These are phyloP conservation scores for Biscogniauxia mediterranea DNA, from an alignment of 2,329 filamentous ascomycete species.

Conservation along the genomic window DNA sequence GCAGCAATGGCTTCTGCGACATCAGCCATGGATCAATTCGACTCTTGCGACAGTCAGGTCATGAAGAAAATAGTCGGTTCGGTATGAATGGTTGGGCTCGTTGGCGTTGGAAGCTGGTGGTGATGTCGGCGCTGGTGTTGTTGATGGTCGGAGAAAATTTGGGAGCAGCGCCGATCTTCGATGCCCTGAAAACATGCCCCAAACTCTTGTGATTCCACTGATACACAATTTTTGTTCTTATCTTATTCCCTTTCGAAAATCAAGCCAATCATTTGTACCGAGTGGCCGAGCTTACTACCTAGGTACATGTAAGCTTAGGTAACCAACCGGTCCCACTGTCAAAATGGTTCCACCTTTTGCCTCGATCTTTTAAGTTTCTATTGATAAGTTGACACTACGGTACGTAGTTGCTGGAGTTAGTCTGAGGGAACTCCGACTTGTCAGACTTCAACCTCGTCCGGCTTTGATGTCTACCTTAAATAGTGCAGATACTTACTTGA, in stretches of 20 bases:
- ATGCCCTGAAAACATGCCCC: conserved; percentile 1
- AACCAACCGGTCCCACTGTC: neutral
- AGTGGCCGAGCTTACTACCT: too few relatives aligned
- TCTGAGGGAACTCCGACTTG: too few relatives aligned
- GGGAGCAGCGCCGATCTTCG: conserved; percentile 11
- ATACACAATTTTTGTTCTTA: neutral
- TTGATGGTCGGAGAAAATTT: conserved; percentile 16
- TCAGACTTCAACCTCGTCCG: too few relatives aligned
- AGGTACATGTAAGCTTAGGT: too few relatives aligned
- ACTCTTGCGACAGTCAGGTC: conserved; percentile 11
- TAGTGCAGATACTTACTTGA: too few relatives aligned
- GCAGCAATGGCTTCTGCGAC: conserved; percentile 32
- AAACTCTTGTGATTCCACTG: neutral
- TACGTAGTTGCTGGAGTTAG: neutral
- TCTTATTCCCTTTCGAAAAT: neutral
- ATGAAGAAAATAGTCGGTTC: conserved; percentile 8
- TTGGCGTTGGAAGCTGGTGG: neutral
- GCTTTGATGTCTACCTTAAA: too few relatives aligned
- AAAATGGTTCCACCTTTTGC: neutral
- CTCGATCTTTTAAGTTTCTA: neutral
- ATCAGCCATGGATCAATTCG: conserved; percentile 27
- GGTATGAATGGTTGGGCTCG: conserved; percentile 4
- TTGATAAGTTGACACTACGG: too few relatives aligned
- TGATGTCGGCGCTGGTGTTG: neutral
- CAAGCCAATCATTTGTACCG: neutral